Evolutionary conservation across 768 basidiomycete genomes (phyloP).

Genomic region (Pluteus cervinus): DNA sequence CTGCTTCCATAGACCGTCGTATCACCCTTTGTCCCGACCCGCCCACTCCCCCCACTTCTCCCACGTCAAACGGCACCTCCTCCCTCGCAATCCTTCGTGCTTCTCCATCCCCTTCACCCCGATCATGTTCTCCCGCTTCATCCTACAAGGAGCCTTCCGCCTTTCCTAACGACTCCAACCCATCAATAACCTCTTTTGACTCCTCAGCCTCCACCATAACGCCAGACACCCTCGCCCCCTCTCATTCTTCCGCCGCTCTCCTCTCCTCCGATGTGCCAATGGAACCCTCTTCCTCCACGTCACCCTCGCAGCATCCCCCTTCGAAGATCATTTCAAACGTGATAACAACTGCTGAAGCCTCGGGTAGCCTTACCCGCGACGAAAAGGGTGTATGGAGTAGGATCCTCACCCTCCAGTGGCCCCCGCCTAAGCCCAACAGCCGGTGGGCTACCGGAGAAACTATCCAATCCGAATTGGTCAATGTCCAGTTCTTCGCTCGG

Average conservation of each 20-base stretch:
- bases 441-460: conserved; percentile 82
- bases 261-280: neutral
- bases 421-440: conserved; percentile 56
- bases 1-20: conserved; percentile 64
- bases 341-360: conserved; percentile 54
- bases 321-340: conserved; percentile 43
- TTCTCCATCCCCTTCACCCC: conserved; percentile 12
- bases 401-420: conserved; percentile 68
- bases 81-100: conserved; percentile 8
- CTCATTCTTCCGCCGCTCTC: conserved; percentile 19
- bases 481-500: conserved; percentile 64
- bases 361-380: conserved; percentile 50
- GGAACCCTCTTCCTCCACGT: conserved; percentile 4
- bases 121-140: neutral
- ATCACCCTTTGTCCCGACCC: conserved; percentile 29
- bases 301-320: conserved; percentile 12
- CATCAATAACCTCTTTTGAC: conserved; percentile 18
- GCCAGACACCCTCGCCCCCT: conserved; percentile 26
- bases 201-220: conserved; percentile 39
- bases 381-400: conserved; percentile 54
- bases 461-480: conserved; percentile 55
- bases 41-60: conserved; percentile 4
- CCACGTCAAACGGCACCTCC: conserved; percentile 1
- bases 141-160: conserved; percentile 17
- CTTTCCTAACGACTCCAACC: conserved; percentile 7